Conservation (phyloP, 306 rosid genomes). For the Fragaria iinumae region DNA sequence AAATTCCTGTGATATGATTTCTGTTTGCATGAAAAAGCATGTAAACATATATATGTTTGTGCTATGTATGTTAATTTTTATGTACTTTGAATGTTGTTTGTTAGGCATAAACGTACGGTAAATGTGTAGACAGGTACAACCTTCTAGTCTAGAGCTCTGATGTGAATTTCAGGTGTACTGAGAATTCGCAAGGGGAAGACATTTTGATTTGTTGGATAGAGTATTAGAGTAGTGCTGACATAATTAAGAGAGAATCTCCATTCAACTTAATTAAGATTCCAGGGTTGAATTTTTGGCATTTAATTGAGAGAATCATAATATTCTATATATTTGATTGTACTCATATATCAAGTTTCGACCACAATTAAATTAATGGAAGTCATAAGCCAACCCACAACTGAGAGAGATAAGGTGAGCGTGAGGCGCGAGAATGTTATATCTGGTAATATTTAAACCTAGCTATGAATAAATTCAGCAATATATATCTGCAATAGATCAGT, state of each 20-base stretch:
- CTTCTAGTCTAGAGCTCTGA: not conserved
- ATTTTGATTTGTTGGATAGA: not conserved
- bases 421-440: too few relatives aligned
- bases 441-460: too few relatives aligned
- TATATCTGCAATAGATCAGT: too few relatives aligned
- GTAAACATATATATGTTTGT: not conserved
- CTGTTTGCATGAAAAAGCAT: not conserved
- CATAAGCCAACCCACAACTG: too few relatives aligned
- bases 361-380: too few relatives aligned
- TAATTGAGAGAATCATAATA: too few relatives aligned
- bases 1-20: not conserved
- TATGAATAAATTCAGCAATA: too few relatives aligned
- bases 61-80: not conserved
- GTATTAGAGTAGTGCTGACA: not conserved
- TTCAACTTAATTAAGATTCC: not conserved
- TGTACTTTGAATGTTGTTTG: slow-evolving; percentile 4
- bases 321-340: too few relatives aligned
- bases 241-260: not conserved
- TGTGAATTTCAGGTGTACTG: slow-evolving; percentile 15
- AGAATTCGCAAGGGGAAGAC: not conserved
- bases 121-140: not conserved
- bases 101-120: slow-evolving; percentile 2
- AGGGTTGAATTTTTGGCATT: not conserved
- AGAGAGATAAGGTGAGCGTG: too few relatives aligned
- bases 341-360: too few relatives aligned